Base-by-base conservation (phyloP, 345 rosid genomes). In the Acer yangbiense region DNA sequence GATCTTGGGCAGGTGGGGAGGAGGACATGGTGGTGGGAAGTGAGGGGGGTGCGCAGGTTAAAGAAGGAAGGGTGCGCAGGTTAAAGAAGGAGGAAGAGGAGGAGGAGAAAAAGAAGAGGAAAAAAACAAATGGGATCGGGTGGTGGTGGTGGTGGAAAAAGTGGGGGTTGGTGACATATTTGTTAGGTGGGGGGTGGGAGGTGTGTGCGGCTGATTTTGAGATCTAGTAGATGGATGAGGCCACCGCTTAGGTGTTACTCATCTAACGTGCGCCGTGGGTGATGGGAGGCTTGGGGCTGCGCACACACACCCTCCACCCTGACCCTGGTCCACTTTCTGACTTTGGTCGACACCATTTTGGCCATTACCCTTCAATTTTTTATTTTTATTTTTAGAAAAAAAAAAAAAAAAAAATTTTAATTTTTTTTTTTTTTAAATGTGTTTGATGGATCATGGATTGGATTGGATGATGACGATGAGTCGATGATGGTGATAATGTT, bases 161-260 rank as follows among this genome's bases (percentile, higher is more conserved):
- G 85, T 78, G 86, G 89, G 79, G 81, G 77, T 79, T 69, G 89
- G 80, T 67, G 88, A 65, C 87, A 86, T 86, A 85, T 83, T 87
- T 82, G 72, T 21, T 71, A 77, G 52, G 17, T 21, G 52, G 71
- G 78, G 79, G 77, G 70, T 77, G 67, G 83, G 87, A 78, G 85
- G 86, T 69, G 80, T 68, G 83, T 84, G 87, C 88, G 90, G 97
- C 87, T 89, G 89, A 81, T 81, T 83, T 83, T 77, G 83, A 81
- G 89, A 84, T 82, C 84, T 79, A 79, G 65, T 69, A 68, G 66
- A 69, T 73, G 79, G 85, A 78, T 73, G 83, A 83, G 83, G 78
- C 86, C 86, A 83, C 83, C 86, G 83, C 83, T 77, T 79, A 46
- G 85, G 79, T 77, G 82, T 73, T 20, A 46, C 48, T 21, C 4